Conservation (phyloP, 495 filamentous ascomycete species). For the Aspergillus egyptiacus region DNA sequence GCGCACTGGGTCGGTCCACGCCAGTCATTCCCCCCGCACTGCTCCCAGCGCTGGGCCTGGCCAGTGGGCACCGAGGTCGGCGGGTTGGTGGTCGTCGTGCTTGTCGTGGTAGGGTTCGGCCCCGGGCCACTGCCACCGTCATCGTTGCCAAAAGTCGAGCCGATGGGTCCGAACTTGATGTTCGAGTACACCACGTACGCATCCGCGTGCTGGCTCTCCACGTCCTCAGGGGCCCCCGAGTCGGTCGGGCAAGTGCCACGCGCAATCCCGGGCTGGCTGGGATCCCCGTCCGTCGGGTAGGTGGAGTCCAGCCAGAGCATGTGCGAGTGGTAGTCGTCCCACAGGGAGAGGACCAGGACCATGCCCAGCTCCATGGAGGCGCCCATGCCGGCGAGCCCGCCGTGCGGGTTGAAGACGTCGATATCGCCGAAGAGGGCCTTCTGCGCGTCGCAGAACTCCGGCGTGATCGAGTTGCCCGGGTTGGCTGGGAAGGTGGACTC, state of each 20-base stretch:
- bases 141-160: slow-evolving; percentile 47
- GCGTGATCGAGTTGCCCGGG: slow-evolving; percentile 52
- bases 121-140: slow-evolving; percentile 9
- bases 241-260: slow-evolving; percentile 59
- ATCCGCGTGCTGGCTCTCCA: slow-evolving; percentile 50
- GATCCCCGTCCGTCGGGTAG: slow-evolving; percentile 53
- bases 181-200: slow-evolving; percentile 61
- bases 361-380: slow-evolving; percentile 49
- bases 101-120: slow-evolving; percentile 12
- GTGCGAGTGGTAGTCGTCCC: slow-evolving; percentile 65
- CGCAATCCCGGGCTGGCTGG: slow-evolving; percentile 51
- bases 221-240: slow-evolving; percentile 54
- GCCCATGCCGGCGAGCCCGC: slow-evolving; percentile 54
- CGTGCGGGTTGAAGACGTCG: slow-evolving; percentile 52
- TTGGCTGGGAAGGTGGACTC: slow-evolving; percentile 47
- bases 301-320: slow-evolving; percentile 79
- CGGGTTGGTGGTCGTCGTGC: slow-evolving; percentile 16
- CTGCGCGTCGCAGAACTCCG: slow-evolving; percentile 54
- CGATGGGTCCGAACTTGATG: slow-evolving; percentile 63
- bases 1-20: slow-evolving; percentile 32
- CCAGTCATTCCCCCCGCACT: slow-evolving; percentile 44
- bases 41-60: slow-evolving; percentile 27
- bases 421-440: slow-evolving; percentile 57
- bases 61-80: slow-evolving; percentile 17
- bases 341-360: slow-evolving; percentile 67